Percentiles rank a stretch among this genome's conserved stretches.
phyloP scores from a whole-genome alignment of 1,139 yeast species.

The Hemisphaericaspora xylanilytica region DNA sequence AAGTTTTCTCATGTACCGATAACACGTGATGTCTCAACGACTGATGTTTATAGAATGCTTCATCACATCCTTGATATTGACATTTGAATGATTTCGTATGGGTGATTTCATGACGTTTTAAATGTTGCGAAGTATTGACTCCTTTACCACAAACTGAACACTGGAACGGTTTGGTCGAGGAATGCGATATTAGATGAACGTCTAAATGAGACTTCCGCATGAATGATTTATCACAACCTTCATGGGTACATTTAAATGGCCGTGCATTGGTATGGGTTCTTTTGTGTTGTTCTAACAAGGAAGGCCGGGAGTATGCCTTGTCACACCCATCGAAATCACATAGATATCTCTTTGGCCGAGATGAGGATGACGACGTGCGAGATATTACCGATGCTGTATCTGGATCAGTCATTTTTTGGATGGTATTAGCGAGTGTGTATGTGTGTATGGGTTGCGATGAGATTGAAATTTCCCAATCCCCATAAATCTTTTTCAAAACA shows the following conservation, averaged over 20 bases:
- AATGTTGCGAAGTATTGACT: constrained; percentile 76
- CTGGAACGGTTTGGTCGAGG: constrained; percentile 62
- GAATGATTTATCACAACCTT: constrained; percentile 63
- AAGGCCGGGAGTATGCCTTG: constrained; percentile 79
- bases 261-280: constrained; percentile 77
- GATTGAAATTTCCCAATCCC: background rate
- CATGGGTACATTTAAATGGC: constrained; percentile 62
- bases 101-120: constrained; percentile 75
- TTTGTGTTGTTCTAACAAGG: constrained; percentile 76
- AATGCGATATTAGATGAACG: constrained; percentile 68
- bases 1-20: constrained; percentile 54
- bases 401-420: constrained; percentile 6
- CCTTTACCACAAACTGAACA: constrained; percentile 84
- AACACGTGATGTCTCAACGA: constrained; percentile 72
- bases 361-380: constrained; percentile 21
- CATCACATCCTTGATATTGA: constrained; percentile 57
- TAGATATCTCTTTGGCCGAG: constrained; percentile 54
- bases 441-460: constrained; percentile 1
- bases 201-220: constrained; percentile 75
- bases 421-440: no score
- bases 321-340: constrained; percentile 68
- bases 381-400: constrained; percentile 13
- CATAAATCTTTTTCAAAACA: background rate
- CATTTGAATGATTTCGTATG: constrained; percentile 74
- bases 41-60: constrained; percentile 73